A percentile compares a stretch with the other conserved stretches of the same genome.
phyloP scores from a whole-genome alignment of 2,329 filamentous ascomycete genomes.

The Fusarium redolens region DNA sequence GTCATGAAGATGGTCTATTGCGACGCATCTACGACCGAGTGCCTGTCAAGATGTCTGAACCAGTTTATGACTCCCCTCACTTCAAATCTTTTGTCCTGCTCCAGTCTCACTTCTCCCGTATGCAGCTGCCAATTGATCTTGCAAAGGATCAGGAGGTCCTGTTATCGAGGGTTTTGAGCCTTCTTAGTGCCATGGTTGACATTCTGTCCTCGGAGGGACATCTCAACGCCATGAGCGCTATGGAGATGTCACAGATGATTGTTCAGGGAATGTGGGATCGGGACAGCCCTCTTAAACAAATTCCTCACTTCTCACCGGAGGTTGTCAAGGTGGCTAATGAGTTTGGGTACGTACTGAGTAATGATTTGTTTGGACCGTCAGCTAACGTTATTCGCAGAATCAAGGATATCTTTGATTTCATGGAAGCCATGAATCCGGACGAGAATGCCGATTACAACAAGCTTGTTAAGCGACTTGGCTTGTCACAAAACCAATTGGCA shows the following conservation, averaged over 20 bases:
- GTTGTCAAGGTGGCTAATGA: slow-evolving; percentile 85
- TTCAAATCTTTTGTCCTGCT: slow-evolving; percentile 98
- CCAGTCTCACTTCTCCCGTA: slow-evolving; percentile 96
- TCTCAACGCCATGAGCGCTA: slow-evolving; percentile 96
- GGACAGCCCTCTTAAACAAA: slow-evolving; percentile 96
- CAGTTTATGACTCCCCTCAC: slow-evolving; percentile 90
- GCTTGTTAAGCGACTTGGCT: slow-evolving; percentile 80
- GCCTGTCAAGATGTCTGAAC: slow-evolving; percentile 93
- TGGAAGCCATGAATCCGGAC: slow-evolving; percentile 97
- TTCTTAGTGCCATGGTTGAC: slow-evolving; percentile 93
- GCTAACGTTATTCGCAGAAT: slow-evolving; percentile 66
- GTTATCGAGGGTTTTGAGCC: slow-evolving; percentile 83
- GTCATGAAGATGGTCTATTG: slow-evolving; percentile 89
- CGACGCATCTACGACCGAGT: slow-evolving; percentile 93
- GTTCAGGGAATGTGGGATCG: slow-evolving; percentile 99
- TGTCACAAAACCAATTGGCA: slow-evolving; percentile 83
- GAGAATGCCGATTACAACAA: slow-evolving; percentile 86
- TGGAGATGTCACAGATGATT: slow-evolving; percentile 99
- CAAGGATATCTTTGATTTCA: slow-evolving; percentile 96
- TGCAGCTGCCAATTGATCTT: slow-evolving; percentile 95
- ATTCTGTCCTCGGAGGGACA: slow-evolving; percentile 96
- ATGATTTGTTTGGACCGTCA: neutral
- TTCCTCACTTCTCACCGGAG: slow-evolving; percentile 90
- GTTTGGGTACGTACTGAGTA: slow-evolving; percentile 68
- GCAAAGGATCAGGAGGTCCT: slow-evolving; percentile 95